Percentiles rank a stretch among this genome's conserved stretches.
These are phyloP conservation scores for Hordeum pubiflorum DNA, from an alignment of 202 grass and related monocot genomes.

Conservation along the genomic window DNA sequence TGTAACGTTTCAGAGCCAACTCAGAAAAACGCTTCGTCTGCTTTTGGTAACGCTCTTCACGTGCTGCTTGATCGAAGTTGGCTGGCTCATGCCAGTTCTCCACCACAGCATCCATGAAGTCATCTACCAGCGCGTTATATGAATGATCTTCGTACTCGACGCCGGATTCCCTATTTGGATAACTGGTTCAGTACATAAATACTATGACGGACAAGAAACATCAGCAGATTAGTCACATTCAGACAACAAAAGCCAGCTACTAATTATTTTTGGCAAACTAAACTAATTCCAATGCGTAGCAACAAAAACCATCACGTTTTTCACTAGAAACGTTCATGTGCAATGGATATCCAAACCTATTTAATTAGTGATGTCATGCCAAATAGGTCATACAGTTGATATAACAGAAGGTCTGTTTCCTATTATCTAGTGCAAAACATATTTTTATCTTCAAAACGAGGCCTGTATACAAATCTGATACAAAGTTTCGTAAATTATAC, in stretches of 20 bases:
- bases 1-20: constrained; percentile 15
- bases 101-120: not conserved
- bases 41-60: not conserved
- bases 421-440: not conserved
- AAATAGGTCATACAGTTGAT: not conserved
- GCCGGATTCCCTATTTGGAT: not conserved
- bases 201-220: not conserved
- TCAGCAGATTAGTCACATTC: not conserved
- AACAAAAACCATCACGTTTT: not conserved
- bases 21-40: not conserved
- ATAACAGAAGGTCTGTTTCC: not conserved
- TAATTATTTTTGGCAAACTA: not conserved
- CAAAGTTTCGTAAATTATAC: not conserved
- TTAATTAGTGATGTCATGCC: not conserved
- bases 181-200: not conserved
- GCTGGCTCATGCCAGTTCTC: not conserved
- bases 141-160: not conserved
- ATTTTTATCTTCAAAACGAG: not conserved
- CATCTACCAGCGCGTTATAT: not conserved
- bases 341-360: not conserved
- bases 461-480: not conserved
- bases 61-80: not conserved
- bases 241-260: not conserved
- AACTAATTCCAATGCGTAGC: not conserved
- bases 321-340: not conserved